Evolutionary conservation across 139 green algal species (phyloP).

Genomic region (Micractinium sp.): DNA sequence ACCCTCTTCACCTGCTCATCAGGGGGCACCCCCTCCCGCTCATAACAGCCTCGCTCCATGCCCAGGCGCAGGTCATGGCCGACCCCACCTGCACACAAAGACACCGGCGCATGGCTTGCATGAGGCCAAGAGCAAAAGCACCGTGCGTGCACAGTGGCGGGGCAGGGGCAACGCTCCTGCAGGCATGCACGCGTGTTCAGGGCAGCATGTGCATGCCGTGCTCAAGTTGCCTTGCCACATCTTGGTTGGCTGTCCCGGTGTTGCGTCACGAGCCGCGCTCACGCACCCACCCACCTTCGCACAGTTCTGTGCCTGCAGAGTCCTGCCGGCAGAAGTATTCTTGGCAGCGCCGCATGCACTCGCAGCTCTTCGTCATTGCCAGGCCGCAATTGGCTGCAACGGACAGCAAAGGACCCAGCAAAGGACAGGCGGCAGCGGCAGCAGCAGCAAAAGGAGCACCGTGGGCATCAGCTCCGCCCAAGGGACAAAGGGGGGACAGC

Average conservation of each 20-base stretch:
- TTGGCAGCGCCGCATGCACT: neutral
- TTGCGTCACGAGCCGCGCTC: too few species aligned
- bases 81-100: neutral
- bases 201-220: too few species aligned
- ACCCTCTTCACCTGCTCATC: neutral
- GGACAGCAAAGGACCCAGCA: too few species aligned
- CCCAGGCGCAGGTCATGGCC: neutral
- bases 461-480: too few species aligned
- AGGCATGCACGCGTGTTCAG: too few species aligned
- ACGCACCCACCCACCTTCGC: neutral
- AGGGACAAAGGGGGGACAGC: too few species aligned
- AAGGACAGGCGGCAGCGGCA: too few species aligned
- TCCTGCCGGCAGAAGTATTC: neutral
- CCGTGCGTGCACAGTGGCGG: neutral
- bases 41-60: neutral
- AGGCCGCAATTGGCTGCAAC: neutral
- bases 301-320: neutral
- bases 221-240: too few species aligned
- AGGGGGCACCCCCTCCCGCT: neutral
- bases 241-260: too few species aligned
- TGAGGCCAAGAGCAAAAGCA: neutral
- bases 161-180: too few species aligned
- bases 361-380: neutral
- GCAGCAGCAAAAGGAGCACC: neutral
- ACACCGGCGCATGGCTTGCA: neutral